Conservation (phyloP, 2,329 filamentous ascomycete genomes). For the Epichloe gansuensis region DNA sequence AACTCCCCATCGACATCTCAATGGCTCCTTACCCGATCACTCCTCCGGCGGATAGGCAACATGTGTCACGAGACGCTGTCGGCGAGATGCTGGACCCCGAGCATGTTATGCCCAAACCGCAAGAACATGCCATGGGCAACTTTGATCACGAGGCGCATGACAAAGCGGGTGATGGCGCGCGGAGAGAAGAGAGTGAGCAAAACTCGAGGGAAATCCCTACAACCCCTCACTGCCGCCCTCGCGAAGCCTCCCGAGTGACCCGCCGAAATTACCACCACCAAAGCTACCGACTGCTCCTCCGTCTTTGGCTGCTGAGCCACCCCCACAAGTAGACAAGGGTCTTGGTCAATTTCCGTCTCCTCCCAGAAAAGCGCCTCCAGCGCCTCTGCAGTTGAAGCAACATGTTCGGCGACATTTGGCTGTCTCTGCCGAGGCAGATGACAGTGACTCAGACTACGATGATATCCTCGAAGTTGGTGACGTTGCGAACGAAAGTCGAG, state of each 20-base stretch:
- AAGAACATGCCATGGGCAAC: constrained; percentile 45
- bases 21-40: constrained; percentile 55
- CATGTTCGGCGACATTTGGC: constrained; percentile 13
- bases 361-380: constrained; percentile 71
- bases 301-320: constrained; percentile 29
- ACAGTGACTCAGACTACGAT: constrained; percentile 73
- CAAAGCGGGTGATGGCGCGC: constrained; percentile 30
- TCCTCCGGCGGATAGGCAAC: constrained; percentile 42
- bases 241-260: constrained; percentile 39
- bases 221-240: constrained; percentile 43
- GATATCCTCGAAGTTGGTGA: constrained; percentile 61
- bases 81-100: constrained; percentile 42
- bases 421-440: constrained; percentile 39
- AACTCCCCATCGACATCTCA: constrained; percentile 45
- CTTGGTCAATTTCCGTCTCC: constrained; percentile 45
- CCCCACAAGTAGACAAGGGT: constrained; percentile 31
- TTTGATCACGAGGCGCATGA: constrained; percentile 45
- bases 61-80: constrained; percentile 30
- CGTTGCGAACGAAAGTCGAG: constrained; percentile 49
- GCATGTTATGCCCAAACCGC: constrained; percentile 47
- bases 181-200: constrained; percentile 32
- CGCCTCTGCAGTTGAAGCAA: constrained; percentile 58
- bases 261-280: constrained; percentile 41
- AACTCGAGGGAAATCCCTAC: constrained; percentile 34
- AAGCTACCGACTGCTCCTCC: constrained; percentile 31